phyloP scores from a whole-genome alignment of 495 filamentous ascomycete genomes.

The Hypoxylon crocopeplum region DNA sequence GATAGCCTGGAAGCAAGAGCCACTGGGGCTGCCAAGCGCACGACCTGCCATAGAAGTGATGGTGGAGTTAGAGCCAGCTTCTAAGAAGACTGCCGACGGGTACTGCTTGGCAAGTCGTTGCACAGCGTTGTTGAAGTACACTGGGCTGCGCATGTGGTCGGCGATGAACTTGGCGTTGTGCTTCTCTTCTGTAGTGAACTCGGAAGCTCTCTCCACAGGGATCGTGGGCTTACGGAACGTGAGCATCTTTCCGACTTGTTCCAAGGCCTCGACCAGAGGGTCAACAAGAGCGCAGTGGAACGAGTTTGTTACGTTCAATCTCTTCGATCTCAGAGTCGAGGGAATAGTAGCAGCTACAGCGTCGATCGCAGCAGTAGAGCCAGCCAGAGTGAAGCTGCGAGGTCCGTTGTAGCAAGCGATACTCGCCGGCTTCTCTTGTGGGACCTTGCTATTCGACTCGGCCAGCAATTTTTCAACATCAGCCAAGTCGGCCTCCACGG shows the following conservation, averaged over 20 bases:
- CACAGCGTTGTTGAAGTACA: conserved; percentile 60
- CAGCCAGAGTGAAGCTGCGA: conserved; percentile 56
- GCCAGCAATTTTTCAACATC: conserved; percentile 38
- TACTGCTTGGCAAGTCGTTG: conserved; percentile 50
- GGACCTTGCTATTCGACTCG: conserved; percentile 25
- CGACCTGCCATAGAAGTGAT: conserved; percentile 55
- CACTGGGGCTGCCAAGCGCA: conserved; percentile 34
- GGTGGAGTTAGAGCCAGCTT: conserved; percentile 59
- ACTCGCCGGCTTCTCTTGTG: conserved; percentile 16
- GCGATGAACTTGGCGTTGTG: conserved; percentile 50
- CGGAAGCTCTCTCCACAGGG: conserved; percentile 44
- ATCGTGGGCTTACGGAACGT: conserved; percentile 44
- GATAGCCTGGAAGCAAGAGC: conserved; percentile 50
- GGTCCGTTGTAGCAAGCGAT: conserved; percentile 62
- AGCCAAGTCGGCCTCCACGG: conserved; percentile 48
- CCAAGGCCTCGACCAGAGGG: conserved; percentile 44
- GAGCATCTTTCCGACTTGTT: conserved; percentile 37
- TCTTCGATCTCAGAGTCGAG: conserved; percentile 43
- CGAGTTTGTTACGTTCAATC: conserved; percentile 57
- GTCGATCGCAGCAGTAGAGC: conserved; percentile 46
- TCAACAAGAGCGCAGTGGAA: conserved; percentile 60
- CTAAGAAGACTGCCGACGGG: conserved; percentile 52
- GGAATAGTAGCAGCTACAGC: conserved; percentile 31
- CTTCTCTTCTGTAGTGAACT: conserved; percentile 41
- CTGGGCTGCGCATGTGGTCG: conserved; percentile 57